Base-by-base conservation (phyloP, 1,284 basidiomycete genomes). In the Leucocoprinus gongylophorus region DNA sequence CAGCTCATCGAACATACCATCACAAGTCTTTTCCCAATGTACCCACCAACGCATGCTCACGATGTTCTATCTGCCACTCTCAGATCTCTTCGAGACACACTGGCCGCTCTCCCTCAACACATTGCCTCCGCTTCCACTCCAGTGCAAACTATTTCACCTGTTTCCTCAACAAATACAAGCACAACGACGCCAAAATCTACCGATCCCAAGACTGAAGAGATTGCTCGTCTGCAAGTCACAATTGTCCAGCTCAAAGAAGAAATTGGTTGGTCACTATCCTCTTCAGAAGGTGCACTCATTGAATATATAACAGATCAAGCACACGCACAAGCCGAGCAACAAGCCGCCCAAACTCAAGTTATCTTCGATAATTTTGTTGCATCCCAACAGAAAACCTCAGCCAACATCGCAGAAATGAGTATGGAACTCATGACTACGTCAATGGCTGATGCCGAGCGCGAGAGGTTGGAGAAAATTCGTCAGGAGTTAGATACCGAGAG, bases 401-500 rank as follows among this genome's bases (percentile, higher is more conserved):
- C 59, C 10, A 62, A 68, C 33, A 60, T 64, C 32, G 62, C 60
- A 15, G 74, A 81, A 8, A 68, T 74, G 53, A 77, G 73, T 54
- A 61, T 77, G 10, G 77, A 81, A 46, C 60, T 79, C 4, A 76
- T 79, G 64, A 72, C 70, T n/a, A 68, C 62, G n/a, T 74, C 79
- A 10, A 68, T 72, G 48, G 62, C 65, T 46, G 80, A 83, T 54
- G 72, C 73, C 33, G 80, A 83, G 59, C 71, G 66, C 41, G 73
- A 79, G 44, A 69, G 74, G 17, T 62, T 85, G 30, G 75, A 79
- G 29, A 68, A 64, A 20, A 70, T 80, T 43, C 72, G 70, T 58
- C 67, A 64, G 46, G 75, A 83, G 43, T 77, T 92, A 6, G 83
- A 90, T 47, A 70, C 75, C 9, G 87, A 92, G 60, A 75, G 85